Evolutionary conservation across 768 basidiomycete species (phyloP), one percentile per base, ranked within the genome.

Genomic region (Omphalotus guepiniiformis): DNA sequence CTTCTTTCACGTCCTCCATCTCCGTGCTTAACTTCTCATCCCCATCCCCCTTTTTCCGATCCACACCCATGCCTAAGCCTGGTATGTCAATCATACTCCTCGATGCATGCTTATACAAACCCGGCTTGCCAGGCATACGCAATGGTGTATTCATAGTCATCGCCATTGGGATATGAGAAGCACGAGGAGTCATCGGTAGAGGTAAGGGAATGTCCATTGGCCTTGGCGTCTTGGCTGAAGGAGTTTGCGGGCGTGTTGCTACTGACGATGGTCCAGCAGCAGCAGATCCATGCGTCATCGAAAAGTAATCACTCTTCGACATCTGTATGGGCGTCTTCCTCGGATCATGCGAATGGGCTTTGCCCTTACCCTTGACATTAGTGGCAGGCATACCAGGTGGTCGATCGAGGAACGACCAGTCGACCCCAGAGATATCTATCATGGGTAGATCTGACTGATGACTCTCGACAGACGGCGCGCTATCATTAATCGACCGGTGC

Each of bases 11-110:
- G n/a, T 35, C 19, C 37, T 8, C 21, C 8, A 9, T 12, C 16
- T 9, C 40, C 12, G 21, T 15, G 11, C 15, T 42, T 21, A 39
- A 21, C 38, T 8, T 18, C 19, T 9, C n/a, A 25, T 42, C 9
- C 11, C 25, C 8, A 23, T 43, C 39, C 19, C 49, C 42, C 11
- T 42, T 48, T 5, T 22, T 19, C 29, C 11, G 29, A n/a, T 4
- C 32, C 16, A 19, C 39, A 53, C 44, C 58, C 64, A 52, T 65
- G 9, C 23, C 47, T n/a, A 41, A 42, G 42, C 62, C 54, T 54
- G 65, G 58, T 25, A 87, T 63, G 58, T 87, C 75, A 42, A 84
- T 61, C 74, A 86, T 75, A 58, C 85, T 88, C 55, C 65, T 73
- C 41, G 85, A 86, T 0, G 76, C 74, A 30, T 72, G 75, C 44